These are phyloP conservation scores for Akanthomyces lecanii DNA, from an alignment of 2,329 filamentous ascomycete genomes.

Conservation along the genomic window DNA sequence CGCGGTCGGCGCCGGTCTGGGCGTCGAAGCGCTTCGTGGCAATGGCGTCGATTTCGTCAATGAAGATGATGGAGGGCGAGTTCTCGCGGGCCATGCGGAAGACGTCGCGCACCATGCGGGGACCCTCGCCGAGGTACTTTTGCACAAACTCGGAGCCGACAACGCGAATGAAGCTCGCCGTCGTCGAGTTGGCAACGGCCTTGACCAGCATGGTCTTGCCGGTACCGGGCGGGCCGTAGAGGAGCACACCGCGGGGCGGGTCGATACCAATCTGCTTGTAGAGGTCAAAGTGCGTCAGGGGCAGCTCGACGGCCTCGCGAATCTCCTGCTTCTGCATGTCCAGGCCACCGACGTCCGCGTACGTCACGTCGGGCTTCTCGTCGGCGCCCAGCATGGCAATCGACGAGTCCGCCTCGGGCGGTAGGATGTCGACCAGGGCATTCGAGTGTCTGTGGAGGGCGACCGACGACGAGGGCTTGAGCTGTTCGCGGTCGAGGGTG, in stretches of 20 bases:
- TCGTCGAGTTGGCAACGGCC: conserved; percentile 96
- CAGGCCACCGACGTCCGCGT: conserved; percentile 93
- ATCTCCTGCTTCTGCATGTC: conserved; percentile 99
- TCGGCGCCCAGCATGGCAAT: conserved; percentile 96
- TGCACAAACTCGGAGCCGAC: conserved; percentile 98
- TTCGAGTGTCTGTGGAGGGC: conserved; percentile 98
- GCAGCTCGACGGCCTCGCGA: conserved; percentile 92
- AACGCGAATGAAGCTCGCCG: conserved; percentile 95
- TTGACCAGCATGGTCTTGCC: conserved; percentile 98
- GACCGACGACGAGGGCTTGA: conserved; percentile 97
- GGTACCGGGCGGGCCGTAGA: conserved; percentile 93
- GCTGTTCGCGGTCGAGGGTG: conserved; percentile 93
- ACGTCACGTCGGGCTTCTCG: conserved; percentile 97
- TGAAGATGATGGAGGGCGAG: conserved; percentile 97
- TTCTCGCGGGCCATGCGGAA: conserved; percentile 99
- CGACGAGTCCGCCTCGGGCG: conserved; percentile 96
- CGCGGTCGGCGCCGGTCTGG: conserved; percentile 94
- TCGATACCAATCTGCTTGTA: conserved; percentile 99
- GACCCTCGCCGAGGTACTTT: conserved; percentile 96
- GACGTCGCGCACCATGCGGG: conserved; percentile 97
- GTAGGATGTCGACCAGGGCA: conserved; percentile 94
- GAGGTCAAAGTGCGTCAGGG: conserved; percentile 94
- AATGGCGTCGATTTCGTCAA: conserved; percentile 98
- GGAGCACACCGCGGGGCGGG: conserved; percentile 88
- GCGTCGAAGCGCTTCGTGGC: conserved; percentile 99